Conservation (phyloP, 345 rosid species). For the Eucalyptus regnans region DNA sequence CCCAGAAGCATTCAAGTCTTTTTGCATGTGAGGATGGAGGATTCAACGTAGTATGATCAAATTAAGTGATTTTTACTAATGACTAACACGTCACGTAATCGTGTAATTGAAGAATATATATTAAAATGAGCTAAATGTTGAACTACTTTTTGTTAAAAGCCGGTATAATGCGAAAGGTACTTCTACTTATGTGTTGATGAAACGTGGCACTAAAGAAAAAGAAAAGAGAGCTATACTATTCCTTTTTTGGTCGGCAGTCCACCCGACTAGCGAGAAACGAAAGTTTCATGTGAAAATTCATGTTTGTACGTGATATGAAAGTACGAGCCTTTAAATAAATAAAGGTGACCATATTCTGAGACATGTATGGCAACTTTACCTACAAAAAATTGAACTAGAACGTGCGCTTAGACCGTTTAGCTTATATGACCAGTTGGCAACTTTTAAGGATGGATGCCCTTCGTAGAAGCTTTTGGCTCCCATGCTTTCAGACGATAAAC, state of each 20-base stretch:
- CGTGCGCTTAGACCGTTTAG: background rate
- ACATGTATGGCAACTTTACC: background rate
- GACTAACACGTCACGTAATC: background rate
- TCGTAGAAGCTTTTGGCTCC: background rate
- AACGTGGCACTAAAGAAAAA: background rate
- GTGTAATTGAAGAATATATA: background rate
- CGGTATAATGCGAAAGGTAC: background rate
- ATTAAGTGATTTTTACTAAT: rapidly evolving
- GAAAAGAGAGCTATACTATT: background rate
- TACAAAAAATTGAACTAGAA: background rate
- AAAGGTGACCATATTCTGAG: background rate
- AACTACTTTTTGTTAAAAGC: background rate
- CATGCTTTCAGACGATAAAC: background rate
- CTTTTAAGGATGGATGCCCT: background rate
- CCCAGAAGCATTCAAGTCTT: background rate
- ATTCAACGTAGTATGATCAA: background rate
- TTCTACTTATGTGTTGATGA: background rate
- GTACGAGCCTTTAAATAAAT: background rate
- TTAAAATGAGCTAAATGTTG: background rate
- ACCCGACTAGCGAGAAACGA: background rate
- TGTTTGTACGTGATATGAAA: background rate
- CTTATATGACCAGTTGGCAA: background rate
- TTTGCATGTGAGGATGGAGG: background rate
- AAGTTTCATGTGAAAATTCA: background rate
- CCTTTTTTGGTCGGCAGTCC: background rate